These are phyloP conservation scores for Nephelium lappaceum DNA, from an alignment of 345 rosid species.

Conservation along the genomic window DNA sequence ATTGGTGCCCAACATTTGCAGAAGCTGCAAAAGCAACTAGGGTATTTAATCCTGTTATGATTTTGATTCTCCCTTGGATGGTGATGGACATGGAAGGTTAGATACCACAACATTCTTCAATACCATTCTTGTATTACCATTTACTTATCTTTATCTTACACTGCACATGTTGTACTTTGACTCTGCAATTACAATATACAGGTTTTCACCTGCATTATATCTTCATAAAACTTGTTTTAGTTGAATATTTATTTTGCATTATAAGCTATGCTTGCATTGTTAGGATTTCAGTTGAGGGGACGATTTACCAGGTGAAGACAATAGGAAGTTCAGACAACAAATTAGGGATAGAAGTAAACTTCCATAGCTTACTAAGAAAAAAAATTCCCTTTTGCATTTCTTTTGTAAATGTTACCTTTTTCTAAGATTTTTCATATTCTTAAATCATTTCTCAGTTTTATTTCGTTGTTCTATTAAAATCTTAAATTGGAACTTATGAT, in stretches of 20 bases:
- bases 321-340: neutral
- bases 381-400: neutral
- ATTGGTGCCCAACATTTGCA: slow-evolving; percentile 99
- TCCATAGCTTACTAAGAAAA: neutral
- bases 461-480: neutral
- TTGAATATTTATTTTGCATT: neutral
- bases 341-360: neutral
- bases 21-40: slow-evolving; percentile 96
- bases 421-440: neutral
- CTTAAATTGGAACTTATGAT: neutral
- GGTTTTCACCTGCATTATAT: neutral
- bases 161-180: neutral
- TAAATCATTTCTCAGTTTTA: neutral
- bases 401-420: neutral
- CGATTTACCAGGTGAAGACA: neutral
- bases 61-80: slow-evolving; percentile 97
- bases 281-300: neutral
- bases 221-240: neutral
- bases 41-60: slow-evolving; percentile 80
- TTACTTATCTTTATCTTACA: neutral
- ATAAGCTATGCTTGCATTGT: neutral
- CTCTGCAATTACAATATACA: neutral
- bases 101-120: slow-evolving; percentile 14
- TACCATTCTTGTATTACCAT: slow-evolving; percentile 5
- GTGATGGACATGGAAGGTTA: slow-evolving; percentile 99